Percentiles rank a stretch among this genome's conserved stretches.
These are phyloP conservation scores for Calonectria pauciramosa DNA, from an alignment of 2,329 filamentous ascomycete genomes.

Conservation along the genomic window DNA sequence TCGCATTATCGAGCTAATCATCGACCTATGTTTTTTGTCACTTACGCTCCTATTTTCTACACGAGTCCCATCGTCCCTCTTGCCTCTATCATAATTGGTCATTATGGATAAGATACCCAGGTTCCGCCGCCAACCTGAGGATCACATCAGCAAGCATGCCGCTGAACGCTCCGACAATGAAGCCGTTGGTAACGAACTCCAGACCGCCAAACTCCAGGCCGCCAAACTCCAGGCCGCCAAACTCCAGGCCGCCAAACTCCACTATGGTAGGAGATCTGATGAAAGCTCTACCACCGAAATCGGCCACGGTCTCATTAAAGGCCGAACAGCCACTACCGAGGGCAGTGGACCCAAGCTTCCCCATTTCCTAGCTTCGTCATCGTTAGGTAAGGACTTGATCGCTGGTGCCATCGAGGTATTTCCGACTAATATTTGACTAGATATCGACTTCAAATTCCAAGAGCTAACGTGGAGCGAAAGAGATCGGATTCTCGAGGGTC, in stretches of 20 bases:
- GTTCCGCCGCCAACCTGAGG: conserved; percentile 60
- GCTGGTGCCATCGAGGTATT: background rate
- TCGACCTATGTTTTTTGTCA: no score
- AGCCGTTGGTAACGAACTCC: conserved; percentile 44
- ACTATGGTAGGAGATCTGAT: conserved; percentile 59
- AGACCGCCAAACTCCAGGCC: conserved; percentile 43
- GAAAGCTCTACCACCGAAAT: conserved; percentile 57
- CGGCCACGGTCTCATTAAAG: conserved; percentile 52
- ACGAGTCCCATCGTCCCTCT: no score
- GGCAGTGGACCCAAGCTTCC: conserved; percentile 49
- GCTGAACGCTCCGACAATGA: conserved; percentile 50
- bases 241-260: conserved; percentile 37
- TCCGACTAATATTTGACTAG: conserved; percentile 47
- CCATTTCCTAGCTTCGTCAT: conserved; percentile 54
- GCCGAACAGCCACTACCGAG: conserved; percentile 40
- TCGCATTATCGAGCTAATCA: no score
- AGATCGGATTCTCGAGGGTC: conserved; percentile 58
- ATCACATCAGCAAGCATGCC: conserved; percentile 57
- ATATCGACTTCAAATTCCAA: conserved; percentile 64
- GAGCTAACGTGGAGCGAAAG: conserved; percentile 70
- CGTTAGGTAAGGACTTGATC: conserved; percentile 50
- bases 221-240: conserved; percentile 38
- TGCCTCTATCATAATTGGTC: conserved; percentile 10
- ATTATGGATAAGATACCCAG: conserved; percentile 59
- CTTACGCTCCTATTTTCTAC: no score